These are phyloP conservation scores for Oleoguttula mirabilis DNA, from an alignment of 495 filamentous ascomycete genomes.

Conservation along the genomic window DNA sequence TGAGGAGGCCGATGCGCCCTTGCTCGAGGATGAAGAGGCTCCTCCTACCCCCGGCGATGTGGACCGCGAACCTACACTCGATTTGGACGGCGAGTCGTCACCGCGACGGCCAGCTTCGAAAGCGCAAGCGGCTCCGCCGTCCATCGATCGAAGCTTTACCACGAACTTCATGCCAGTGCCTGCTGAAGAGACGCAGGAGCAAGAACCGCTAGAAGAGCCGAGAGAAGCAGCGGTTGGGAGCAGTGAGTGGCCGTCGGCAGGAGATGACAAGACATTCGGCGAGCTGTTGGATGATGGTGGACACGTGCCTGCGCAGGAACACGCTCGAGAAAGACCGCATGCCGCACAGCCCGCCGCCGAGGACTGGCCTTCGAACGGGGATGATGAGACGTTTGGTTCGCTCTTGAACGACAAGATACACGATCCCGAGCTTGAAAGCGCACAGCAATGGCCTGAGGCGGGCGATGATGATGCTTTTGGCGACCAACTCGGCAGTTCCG, in stretches of 20 bases:
- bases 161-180: slow-evolving; percentile 13
- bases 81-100: slow-evolving; percentile 1
- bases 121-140: slow-evolving; percentile 1
- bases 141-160: slow-evolving; percentile 18
- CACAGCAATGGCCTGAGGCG: no score
- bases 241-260: not conserved
- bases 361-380: not conserved
- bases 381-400: slow-evolving; percentile 6
- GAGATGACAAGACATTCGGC: slow-evolving; percentile 20
- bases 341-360: not conserved
- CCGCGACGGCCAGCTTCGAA: not conserved
- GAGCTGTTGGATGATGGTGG: slow-evolving; percentile 10
- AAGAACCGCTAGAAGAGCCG: not conserved
- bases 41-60: slow-evolving; percentile 2
- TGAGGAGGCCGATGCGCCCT: slow-evolving; percentile 12
- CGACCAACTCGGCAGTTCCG: not conserved
- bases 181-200: not conserved
- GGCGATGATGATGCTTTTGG: no score
- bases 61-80: not conserved
- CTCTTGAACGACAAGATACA: not conserved
- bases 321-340: not conserved
- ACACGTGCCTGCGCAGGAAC: not conserved
- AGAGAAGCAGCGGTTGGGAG: not conserved
- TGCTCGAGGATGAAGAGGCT: slow-evolving; percentile 18
- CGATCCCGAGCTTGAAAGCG: no score